These are phyloP conservation scores for Trametopsis cervina DNA, from an alignment of 768 basidiomycete genomes.

Conservation along the genomic window DNA sequence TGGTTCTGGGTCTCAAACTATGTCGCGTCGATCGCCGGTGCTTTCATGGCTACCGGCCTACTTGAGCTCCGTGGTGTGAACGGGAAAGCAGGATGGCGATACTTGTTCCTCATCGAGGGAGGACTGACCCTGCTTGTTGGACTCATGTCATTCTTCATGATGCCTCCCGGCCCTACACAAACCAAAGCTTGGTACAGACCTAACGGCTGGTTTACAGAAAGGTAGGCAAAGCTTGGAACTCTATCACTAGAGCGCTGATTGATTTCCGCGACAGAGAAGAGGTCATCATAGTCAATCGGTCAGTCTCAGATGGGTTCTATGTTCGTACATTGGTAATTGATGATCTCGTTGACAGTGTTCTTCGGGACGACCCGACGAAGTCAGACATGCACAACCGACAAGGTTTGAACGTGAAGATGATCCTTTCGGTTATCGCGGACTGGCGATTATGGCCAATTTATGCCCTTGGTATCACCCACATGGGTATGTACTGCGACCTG, in stretches of 20 bases:
- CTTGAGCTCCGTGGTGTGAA: slow-evolving; percentile 43
- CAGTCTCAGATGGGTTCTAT: not conserved
- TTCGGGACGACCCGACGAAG: slow-evolving; percentile 62
- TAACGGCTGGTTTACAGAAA: slow-evolving; percentile 59
- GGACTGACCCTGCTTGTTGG: slow-evolving; percentile 44
- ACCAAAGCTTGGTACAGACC: slow-evolving; percentile 54
- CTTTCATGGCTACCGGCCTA: slow-evolving; percentile 62
- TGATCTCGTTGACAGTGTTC: slow-evolving; percentile 26
- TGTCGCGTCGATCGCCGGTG: slow-evolving; percentile 43
- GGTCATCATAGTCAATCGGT: slow-evolving; percentile 55
- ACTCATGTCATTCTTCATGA: slow-evolving; percentile 44
- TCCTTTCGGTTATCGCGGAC: slow-evolving; percentile 46
- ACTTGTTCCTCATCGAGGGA: slow-evolving; percentile 52
- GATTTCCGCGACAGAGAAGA: slow-evolving; percentile 40
- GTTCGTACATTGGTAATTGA: no score
- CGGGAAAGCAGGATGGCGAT: slow-evolving; percentile 52
- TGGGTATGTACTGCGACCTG: slow-evolving; percentile 31
- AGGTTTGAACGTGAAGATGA: slow-evolving; percentile 42
- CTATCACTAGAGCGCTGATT: not conserved
- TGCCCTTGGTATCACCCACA: slow-evolving; percentile 43
- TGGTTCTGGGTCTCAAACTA: slow-evolving; percentile 66
- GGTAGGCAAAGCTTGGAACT: slow-evolving; percentile 26
- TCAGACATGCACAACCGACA: slow-evolving; percentile 70
- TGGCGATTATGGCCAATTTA: slow-evolving; percentile 67
- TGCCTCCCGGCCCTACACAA: slow-evolving; percentile 60